A percentile compares a stretch with the other conserved stretches of the same genome.
These are phyloP conservation scores for Aspergillus funiculosus DNA, from an alignment of 495 filamentous ascomycete species.

Conservation along the genomic window DNA sequence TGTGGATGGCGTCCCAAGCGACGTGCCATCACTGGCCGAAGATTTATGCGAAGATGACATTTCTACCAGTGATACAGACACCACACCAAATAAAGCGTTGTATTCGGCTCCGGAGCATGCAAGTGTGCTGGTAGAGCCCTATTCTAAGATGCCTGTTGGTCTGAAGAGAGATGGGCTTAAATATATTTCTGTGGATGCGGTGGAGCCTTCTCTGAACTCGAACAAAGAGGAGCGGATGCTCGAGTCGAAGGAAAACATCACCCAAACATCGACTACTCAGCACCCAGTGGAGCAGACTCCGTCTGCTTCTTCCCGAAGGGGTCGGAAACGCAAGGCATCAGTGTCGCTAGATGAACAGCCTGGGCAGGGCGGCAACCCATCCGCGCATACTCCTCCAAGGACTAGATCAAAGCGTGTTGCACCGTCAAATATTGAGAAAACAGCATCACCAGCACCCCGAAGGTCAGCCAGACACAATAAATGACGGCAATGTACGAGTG, in stretches of 20 bases:
- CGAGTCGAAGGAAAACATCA: not conserved
- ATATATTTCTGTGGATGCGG: slow-evolving; percentile 18
- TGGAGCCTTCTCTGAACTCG: not conserved
- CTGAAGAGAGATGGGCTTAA: slow-evolving; percentile 14
- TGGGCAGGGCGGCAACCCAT: slow-evolving; percentile 13
- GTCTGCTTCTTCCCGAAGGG: slow-evolving; percentile 19
- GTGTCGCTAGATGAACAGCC: slow-evolving; percentile 14
- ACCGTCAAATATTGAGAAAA: slow-evolving; percentile 20
- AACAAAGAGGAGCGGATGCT: not conserved
- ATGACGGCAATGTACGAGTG: slow-evolving; percentile 1
- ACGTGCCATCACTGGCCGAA: slow-evolving; percentile 2
- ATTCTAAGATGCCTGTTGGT: slow-evolving; percentile 5
- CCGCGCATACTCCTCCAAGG: not conserved
- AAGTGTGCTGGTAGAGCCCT: slow-evolving; percentile 3
- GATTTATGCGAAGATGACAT: slow-evolving; percentile 1
- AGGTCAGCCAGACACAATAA: slow-evolving; percentile 33
- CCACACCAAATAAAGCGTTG: not conserved
- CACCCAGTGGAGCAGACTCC: too few species aligned
- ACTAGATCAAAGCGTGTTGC: slow-evolving; percentile 30
- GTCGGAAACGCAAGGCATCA: slow-evolving; percentile 38
- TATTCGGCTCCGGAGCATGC: slow-evolving; percentile 4
- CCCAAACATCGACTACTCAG: slow-evolving; percentile 1
- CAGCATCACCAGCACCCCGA: slow-evolving; percentile 15
- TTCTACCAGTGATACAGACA: not conserved
- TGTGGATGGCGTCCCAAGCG: too few species aligned